These are phyloP conservation scores for Yamadazyma atmosphaerica DNA, from an alignment of 1,139 yeast genomes.

Conservation along the genomic window DNA sequence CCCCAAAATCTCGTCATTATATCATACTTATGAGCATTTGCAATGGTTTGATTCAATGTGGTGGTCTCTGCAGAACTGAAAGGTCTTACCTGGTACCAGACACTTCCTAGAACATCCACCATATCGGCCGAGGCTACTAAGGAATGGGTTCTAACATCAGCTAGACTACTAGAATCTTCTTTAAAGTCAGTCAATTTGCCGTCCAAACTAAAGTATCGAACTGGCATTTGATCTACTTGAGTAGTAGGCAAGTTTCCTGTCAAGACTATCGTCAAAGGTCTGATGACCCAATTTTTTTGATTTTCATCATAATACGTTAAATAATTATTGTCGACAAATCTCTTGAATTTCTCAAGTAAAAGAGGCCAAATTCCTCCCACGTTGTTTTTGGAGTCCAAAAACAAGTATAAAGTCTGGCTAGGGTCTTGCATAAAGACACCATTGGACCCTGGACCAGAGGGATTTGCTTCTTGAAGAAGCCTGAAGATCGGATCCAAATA, in stretches of 20 bases:
- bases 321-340: conserved; percentile 33
- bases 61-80: conserved; percentile 23
- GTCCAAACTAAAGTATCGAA: conserved; percentile 35
- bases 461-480: conserved; percentile 37
- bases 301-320: conserved; percentile 33
- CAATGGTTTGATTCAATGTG: conserved; percentile 20
- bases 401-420: conserved; percentile 36
- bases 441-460: conserved; percentile 30
- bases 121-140: conserved; percentile 37
- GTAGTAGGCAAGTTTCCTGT: conserved; percentile 42
- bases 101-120: conserved; percentile 26
- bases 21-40: conserved; percentile 31
- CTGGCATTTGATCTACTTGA: conserved; percentile 23
- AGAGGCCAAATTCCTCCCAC: conserved; percentile 32
- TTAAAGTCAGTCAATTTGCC: conserved; percentile 31
- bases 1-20: conserved; percentile 47
- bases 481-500: conserved; percentile 54
- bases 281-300: conserved; percentile 22
- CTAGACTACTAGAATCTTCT: conserved; percentile 8
- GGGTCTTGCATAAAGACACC: conserved; percentile 41
- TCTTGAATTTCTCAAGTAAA: conserved; percentile 28
- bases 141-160: conserved; percentile 25
- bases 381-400: conserved; percentile 42
- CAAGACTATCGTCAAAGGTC: conserved; percentile 39
- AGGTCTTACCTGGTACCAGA: conserved; percentile 7